Conservation (phyloP, 2,329 filamentous ascomycete species). For the Ceratocystis albifundus region DNA sequence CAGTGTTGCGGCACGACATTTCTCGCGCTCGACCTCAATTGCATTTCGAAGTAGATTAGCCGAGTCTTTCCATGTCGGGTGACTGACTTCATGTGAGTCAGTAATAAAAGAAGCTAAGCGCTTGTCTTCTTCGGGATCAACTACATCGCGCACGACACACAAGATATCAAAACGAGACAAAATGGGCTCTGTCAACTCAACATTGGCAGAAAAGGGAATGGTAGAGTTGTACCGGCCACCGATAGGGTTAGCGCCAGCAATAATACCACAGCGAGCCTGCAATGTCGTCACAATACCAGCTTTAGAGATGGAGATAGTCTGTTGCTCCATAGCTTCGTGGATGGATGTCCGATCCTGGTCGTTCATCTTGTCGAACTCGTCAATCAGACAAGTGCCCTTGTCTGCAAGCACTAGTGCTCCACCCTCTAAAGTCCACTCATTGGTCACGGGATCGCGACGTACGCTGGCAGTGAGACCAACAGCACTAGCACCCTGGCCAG, state of each 20-base stretch:
- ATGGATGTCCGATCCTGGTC: constrained; percentile 97
- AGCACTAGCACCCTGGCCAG: constrained; percentile 90
- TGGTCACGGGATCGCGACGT: constrained; percentile 84
- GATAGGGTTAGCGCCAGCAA: constrained; percentile 92
- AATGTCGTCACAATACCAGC: constrained; percentile 96
- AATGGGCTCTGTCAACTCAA: constrained; percentile 93
- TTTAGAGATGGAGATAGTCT: constrained; percentile 98
- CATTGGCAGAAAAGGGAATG: constrained; percentile 89
- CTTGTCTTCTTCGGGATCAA: constrained; percentile 86
- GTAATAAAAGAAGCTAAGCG: constrained; percentile 90
- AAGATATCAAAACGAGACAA: constrained; percentile 96
- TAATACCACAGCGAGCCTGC: constrained; percentile 89
- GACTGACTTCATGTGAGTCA: constrained; percentile 81
- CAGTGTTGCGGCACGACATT: constrained; percentile 12
- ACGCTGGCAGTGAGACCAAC: constrained; percentile 97
- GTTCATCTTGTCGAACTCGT: constrained; percentile 99
- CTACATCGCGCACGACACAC: constrained; percentile 89
- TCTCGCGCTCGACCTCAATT: constrained; percentile 47
- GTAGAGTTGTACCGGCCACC: constrained; percentile 95
- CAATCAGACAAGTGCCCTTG: constrained; percentile 87
- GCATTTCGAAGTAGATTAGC: constrained; percentile 35
- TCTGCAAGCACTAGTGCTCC: constrained; percentile 92
- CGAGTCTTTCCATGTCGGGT: constrained; percentile 48
- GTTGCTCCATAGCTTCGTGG: constrained; percentile 99
- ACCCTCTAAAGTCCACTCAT: constrained; percentile 95